phyloP scores from a whole-genome alignment of 2,329 filamentous ascomycete species.

The Emergomyces orientalis region DNA sequence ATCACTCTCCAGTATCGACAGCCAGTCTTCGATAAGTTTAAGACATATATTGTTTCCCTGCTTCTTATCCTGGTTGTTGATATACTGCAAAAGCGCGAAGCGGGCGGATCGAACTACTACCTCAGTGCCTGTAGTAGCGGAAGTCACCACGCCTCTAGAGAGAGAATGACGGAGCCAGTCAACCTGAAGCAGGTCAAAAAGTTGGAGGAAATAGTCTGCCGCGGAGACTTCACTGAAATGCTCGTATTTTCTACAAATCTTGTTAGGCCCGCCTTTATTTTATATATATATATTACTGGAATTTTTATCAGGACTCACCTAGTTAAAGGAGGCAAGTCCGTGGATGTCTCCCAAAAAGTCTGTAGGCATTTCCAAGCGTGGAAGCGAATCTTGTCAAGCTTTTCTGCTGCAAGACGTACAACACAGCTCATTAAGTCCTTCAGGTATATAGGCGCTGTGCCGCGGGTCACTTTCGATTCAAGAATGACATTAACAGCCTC shows the following conservation, averaged over 20 bases:
- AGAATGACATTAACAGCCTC: constrained; percentile 46
- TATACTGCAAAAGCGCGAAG: constrained; percentile 32
- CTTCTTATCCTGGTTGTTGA: constrained; percentile 20
- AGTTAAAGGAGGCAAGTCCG: constrained; percentile 27
- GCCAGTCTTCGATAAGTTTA: constrained; percentile 44
- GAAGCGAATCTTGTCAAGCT: constrained; percentile 74
- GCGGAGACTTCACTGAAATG: constrained; percentile 40
- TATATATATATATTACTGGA: constrained; percentile 7
- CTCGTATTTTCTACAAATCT: constrained; percentile 28
- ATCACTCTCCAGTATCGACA: constrained; percentile 45
- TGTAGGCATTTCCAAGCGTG: constrained; percentile 39
- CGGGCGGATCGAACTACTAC: constrained; percentile 36
- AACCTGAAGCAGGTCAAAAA: constrained; percentile 30
- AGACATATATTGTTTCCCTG: constrained; percentile 33
- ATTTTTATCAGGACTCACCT: constrained; percentile 41
- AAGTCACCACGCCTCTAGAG: constrained; percentile 37
- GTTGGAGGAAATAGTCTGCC: constrained; percentile 34
- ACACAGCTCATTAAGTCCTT: constrained; percentile 33
- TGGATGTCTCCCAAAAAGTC: constrained; percentile 29
- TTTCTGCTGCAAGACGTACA: constrained; percentile 71
- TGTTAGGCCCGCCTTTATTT: constrained; percentile 9
- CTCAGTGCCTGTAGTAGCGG: constrained; percentile 37
- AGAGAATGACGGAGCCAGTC: constrained; percentile 32
- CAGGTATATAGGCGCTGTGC: constrained; percentile 15
- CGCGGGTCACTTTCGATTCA: constrained; percentile 14